Evolutionary conservation across 768 basidiomycete genomes (phyloP).

Genomic region (Wakefieldia striispora): DNA sequence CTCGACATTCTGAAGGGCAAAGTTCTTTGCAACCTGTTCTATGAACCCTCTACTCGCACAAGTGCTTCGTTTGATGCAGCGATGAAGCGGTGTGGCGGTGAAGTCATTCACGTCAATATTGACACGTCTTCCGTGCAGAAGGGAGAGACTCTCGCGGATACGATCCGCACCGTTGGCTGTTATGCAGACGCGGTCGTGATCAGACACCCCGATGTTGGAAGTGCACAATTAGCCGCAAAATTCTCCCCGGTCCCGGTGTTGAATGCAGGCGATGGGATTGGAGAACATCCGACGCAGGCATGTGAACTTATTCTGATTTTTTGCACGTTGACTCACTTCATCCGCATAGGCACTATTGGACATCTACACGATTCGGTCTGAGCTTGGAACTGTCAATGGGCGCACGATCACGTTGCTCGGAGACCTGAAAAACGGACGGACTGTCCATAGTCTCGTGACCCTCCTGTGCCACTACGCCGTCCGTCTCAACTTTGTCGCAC

Average conservation of each 20-base stretch:
- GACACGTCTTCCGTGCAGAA: constrained; percentile 88
- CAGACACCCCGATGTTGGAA: constrained; percentile 92
- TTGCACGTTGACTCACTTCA: constrained; percentile 4
- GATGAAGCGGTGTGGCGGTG: constrained; percentile 97
- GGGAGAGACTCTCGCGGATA: constrained; percentile 92
- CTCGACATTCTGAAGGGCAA: constrained; percentile 90
- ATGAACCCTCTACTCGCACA: constrained; percentile 95
- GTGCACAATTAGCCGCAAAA: constrained; percentile 94
- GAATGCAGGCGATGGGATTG: constrained; percentile 96
- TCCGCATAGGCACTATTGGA: constrained; percentile 69
- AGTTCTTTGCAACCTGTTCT: constrained; percentile 90
- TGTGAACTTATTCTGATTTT: constrained; percentile 17
- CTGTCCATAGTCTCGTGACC: constrained; percentile 93
- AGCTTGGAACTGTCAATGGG: constrained; percentile 96
- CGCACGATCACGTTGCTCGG: constrained; percentile 90
- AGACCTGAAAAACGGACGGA: constrained; percentile 96
- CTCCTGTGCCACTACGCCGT: constrained; percentile 91
- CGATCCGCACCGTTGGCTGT: constrained; percentile 90
- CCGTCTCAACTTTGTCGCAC: constrained; percentile 93
- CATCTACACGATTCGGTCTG: constrained; percentile 94
- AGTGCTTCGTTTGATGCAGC: constrained; percentile 96
- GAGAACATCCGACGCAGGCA: constrained; percentile 96
- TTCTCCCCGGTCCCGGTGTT: constrained; percentile 93
- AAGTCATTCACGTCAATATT: constrained; percentile 82
- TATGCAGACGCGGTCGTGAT: constrained; percentile 95